These are phyloP conservation scores for Narthecium ossifragum DNA, from an alignment of 106 monocot genomes.

Conservation along the genomic window DNA sequence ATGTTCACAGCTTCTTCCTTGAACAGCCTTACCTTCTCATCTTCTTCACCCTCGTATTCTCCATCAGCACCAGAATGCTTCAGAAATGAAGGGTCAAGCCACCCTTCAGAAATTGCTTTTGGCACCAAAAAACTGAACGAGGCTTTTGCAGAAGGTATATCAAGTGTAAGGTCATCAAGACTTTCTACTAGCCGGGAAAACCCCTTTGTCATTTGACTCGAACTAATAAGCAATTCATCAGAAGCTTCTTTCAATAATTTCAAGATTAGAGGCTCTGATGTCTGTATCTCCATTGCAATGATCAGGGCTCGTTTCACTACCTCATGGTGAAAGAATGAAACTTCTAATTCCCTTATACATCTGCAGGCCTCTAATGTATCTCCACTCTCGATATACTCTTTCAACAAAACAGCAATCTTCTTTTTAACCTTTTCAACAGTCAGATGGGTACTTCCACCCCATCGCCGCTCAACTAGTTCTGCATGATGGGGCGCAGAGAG, in stretches of 20 bases:
- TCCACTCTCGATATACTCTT: constrained; percentile 62
- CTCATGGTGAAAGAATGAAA: constrained; percentile 84
- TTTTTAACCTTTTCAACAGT: constrained; percentile 81
- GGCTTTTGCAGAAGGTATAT: constrained; percentile 68
- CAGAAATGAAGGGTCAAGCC: constrained; percentile 53
- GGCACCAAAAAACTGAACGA: constrained; percentile 34
- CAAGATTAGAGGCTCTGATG: constrained; percentile 41
- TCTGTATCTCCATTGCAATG: constrained; percentile 49
- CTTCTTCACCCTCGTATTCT: constrained; percentile 11
- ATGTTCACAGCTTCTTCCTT: constrained; percentile 63
- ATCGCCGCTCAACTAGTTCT: constrained; percentile 60
- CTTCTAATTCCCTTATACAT: constrained; percentile 72
- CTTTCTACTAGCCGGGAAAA: constrained; percentile 58
- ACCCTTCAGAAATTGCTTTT: constrained; percentile 58
- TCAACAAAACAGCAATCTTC: constrained; percentile 61
- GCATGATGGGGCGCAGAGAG: constrained; percentile 85
- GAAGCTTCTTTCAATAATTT: constrained; percentile 57
- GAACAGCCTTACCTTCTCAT: constrained; percentile 44
- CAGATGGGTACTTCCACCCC: constrained; percentile 69
- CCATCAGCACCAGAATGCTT: constrained; percentile 25
- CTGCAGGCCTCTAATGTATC: constrained; percentile 67
- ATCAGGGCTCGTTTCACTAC: constrained; percentile 75
- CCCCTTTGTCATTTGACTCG: constrained; percentile 85
- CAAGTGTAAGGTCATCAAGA: constrained; percentile 73
- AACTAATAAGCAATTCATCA: constrained; percentile 65